Conservation (phyloP, 768 basidiomycete species). For the Termitomyces titanicus region DNA sequence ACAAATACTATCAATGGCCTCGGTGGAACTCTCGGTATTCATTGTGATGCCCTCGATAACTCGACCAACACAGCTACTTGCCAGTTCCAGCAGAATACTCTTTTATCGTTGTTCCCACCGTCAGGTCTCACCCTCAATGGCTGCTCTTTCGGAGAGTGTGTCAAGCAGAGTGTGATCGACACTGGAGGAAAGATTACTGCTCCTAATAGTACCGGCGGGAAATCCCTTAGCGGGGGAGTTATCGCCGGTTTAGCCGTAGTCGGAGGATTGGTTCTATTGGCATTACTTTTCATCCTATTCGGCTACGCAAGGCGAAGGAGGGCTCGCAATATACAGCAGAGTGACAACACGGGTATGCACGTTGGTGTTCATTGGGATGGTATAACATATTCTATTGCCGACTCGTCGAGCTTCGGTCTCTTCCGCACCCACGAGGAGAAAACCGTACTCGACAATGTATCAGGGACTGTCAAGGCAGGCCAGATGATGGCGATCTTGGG, state of each 20-base stretch:
- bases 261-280: constrained; percentile 56
- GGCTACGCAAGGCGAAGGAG: constrained; percentile 60
- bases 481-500: constrained; percentile 91
- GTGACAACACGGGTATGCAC: constrained; percentile 42
- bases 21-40: constrained; percentile 60
- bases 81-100: constrained; percentile 67
- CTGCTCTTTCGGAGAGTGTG: constrained; percentile 88
- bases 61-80: constrained; percentile 55
- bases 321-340: constrained; percentile 46
- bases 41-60: constrained; percentile 50
- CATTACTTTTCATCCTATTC: constrained; percentile 55
- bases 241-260: constrained; percentile 90
- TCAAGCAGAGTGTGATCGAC: constrained; percentile 77
- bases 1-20: constrained; percentile 64
- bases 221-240: constrained; percentile 71
- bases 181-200: constrained; percentile 34
- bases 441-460: constrained; percentile 65
- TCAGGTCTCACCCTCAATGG: constrained; percentile 67
- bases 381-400: constrained; percentile 62
- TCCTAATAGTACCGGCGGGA: constrained; percentile 24
- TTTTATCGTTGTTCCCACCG: constrained; percentile 70
- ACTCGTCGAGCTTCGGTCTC: constrained; percentile 12
- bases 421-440: constrained; percentile 42
- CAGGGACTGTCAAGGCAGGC: constrained; percentile 71
- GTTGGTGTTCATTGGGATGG: constrained; percentile 66